Base-by-base conservation (phyloP, 108 stramenopile species). In the Fragilariopsis cylindrus region DNA sequence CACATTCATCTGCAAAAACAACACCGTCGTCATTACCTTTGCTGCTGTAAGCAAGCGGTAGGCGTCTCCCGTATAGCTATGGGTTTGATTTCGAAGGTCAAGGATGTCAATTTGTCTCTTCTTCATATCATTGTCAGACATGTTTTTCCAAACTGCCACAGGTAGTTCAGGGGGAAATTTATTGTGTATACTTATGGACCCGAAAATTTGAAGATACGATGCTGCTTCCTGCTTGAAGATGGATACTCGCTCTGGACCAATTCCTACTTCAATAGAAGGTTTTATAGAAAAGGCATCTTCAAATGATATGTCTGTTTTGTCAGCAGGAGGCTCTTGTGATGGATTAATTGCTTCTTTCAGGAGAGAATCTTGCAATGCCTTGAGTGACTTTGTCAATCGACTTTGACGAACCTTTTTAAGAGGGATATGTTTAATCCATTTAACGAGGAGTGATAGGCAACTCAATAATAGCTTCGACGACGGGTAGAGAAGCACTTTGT, bases 1-100 rank as follows among this genome's bases (percentile, higher is more conserved):
- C 39, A 56, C 6, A 43, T 75, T 60, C 48, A 75, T 49, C 30
- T 73, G 67, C 13, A 75, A n/a, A 1, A 75, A 44, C 3, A 64
- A 62, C n/a, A 74, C 11, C 49, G 68, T 55, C 46, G 75, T 68
- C 81, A 81, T 81, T 5, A 73, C 48, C 69, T 76, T 81, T 49
- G 71, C 75, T 0, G 62, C 57, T 39, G 65, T 72, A 48, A 69
- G 64, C 57, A 81, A 62, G 5, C 50, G 45, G 5, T 60, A 65
- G 13, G 71, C 52, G 58, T 78, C 65, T 6, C 62, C 53, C 3
- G 16, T 30, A 41, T 41, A 66, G 41, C 48, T 69, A 19, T 7
- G 9, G 21, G 30, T 50, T 6, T 47, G 56, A 40, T 78, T 48
- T 16, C 57, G 9, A 65, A 73, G 46, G 5, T 0, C 12, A 6